Percentiles rank a stretch among this genome's conserved stretches.
Conservation (phyloP, 495 filamentous ascomycete genomes). For the Penicillium ucsense region DNA sequence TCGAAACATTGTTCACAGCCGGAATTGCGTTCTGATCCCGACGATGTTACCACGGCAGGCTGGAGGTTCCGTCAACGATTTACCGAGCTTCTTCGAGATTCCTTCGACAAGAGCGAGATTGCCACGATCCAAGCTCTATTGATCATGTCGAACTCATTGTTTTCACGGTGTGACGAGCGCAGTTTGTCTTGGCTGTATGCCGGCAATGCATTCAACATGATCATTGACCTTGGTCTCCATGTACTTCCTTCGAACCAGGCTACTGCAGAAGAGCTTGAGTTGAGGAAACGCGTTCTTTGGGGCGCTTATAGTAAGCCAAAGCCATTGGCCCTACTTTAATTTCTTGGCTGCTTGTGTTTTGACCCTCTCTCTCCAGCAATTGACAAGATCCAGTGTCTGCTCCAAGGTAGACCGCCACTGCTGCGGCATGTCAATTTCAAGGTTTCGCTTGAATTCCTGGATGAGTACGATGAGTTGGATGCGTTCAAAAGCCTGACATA, state of each 20-base stretch:
- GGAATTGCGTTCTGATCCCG: slow-evolving; percentile 24
- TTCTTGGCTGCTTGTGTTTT: background rate
- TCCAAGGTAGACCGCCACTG: slow-evolving; percentile 22
- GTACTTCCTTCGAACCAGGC: slow-evolving; percentile 14
- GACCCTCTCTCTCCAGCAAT: slow-evolving; percentile 6
- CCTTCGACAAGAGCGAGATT: slow-evolving; percentile 32
- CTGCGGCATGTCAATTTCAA: slow-evolving; percentile 21
- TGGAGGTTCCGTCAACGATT: slow-evolving; percentile 28
- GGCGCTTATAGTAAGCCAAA: slow-evolving; percentile 25
- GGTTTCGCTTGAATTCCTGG: slow-evolving; percentile 18
- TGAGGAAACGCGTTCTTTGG: slow-evolving; percentile 33
- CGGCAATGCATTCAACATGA: slow-evolving; percentile 35
- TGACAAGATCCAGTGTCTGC: slow-evolving; percentile 27
- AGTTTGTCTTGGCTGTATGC: slow-evolving; percentile 38
- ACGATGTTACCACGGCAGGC: slow-evolving; percentile 26
- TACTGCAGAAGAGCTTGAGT: slow-evolving; percentile 32
- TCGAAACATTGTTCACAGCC: slow-evolving; percentile 25
- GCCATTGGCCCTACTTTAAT: background rate
- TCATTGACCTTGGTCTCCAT: slow-evolving; percentile 39
- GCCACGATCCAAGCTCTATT: slow-evolving; percentile 37
- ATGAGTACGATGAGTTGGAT: slow-evolving; percentile 28
- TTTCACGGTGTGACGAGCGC: slow-evolving; percentile 29
- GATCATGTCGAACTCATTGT: slow-evolving; percentile 31
- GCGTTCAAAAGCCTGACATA: slow-evolving; percentile 20
- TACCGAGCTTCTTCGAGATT: slow-evolving; percentile 27